Base-by-base conservation (phyloP, 75 land plant species). In the Adiantum capillusveneris region DNA sequence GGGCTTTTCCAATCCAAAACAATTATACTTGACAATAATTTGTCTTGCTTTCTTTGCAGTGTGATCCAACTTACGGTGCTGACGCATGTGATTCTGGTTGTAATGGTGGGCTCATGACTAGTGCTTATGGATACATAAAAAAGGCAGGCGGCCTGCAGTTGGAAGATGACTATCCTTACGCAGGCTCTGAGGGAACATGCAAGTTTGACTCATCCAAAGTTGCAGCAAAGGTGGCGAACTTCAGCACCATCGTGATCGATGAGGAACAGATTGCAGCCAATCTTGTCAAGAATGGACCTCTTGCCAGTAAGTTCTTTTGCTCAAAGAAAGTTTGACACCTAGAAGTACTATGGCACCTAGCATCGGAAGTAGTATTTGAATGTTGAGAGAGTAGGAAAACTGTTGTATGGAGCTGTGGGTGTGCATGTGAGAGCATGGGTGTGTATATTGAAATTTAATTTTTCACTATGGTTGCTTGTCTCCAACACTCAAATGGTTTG, bases 31-130 rank as follows among this genome's bases (percentile, higher is more conserved):
- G 11, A 13, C 20, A 13, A 5, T 48, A 5, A 19, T n/a, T n/a
- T n/a, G 20, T 48, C 5, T 48, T 48, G 51, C 20, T 48, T 48
- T 11, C 20, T 6, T 48, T 20, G 64, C 81, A 93, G 98, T 94
- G 98, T 74, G 98, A 94, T 69, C 75, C 87, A 34, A 64, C 64
- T 1, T 44, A 50, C 27, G 91, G 87, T n/a, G 11, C 59, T 36
- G 71, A 64, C 37, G 59, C 82, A 26, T 89, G 96, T 64, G 96
- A 93, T 57, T 25, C 87, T 29, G 98, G 98, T 5, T 93, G 98
- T 75, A 89, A 79, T 64, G 98, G 96, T 29, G 98, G 98, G 24
- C 70, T 93, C 41, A 93, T 93, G 98, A 93, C 89, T 22, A 89
- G 61, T 65, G 98, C 98, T 1, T 89, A 83, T 57, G 68, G 86